phyloP scores from a whole-genome alignment of 805 yeast species.

The Candida sanyiensis region DNA sequence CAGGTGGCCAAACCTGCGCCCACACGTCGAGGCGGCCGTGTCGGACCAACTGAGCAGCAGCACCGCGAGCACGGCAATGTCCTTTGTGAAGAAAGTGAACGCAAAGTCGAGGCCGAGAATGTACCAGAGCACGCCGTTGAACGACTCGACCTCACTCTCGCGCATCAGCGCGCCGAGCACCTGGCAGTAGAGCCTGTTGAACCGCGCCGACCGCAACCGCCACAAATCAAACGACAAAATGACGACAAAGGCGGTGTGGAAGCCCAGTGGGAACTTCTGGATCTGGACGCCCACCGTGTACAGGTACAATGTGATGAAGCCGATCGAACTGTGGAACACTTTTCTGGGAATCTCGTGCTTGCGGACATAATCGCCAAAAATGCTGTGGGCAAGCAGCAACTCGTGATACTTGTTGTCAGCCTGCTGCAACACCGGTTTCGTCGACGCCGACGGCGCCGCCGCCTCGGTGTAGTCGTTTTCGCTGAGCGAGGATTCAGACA shows the following conservation, averaged over 20 bases:
- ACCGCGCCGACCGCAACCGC: slow-evolving; percentile 53
- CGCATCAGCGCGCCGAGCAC: slow-evolving; percentile 80
- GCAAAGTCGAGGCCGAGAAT: slow-evolving; percentile 72
- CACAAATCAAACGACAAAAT: slow-evolving; percentile 61
- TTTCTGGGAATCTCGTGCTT: slow-evolving; percentile 90
- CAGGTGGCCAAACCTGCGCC: slow-evolving; percentile 76
- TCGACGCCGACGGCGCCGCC: no score
- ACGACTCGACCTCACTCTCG: slow-evolving; percentile 63
- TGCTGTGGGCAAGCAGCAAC: slow-evolving; percentile 34
- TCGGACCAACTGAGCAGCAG: slow-evolving; percentile 93
- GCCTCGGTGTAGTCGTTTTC: neutral
- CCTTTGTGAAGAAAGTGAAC: slow-evolving; percentile 68
- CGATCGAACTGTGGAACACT: slow-evolving; percentile 82
- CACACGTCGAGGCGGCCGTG: slow-evolving; percentile 93
- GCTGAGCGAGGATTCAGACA: slow-evolving; percentile 7
- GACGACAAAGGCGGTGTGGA: slow-evolving; percentile 47
- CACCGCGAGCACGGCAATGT: slow-evolving; percentile 70
- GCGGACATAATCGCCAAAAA: slow-evolving; percentile 49
- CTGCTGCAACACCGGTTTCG: no score
- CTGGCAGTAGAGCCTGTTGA: slow-evolving; percentile 63
- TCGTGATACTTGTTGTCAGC: slow-evolving; percentile 7
- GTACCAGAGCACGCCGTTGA: slow-evolving; percentile 88
- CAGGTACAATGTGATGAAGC: slow-evolving; percentile 68
- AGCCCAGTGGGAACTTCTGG: slow-evolving; percentile 51
- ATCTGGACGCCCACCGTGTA: slow-evolving; percentile 59